Percentiles rank a stretch among this genome's conserved stretches.
Conservation (phyloP, 179 eudicot species). For the Vitellaria paradoxa region DNA sequence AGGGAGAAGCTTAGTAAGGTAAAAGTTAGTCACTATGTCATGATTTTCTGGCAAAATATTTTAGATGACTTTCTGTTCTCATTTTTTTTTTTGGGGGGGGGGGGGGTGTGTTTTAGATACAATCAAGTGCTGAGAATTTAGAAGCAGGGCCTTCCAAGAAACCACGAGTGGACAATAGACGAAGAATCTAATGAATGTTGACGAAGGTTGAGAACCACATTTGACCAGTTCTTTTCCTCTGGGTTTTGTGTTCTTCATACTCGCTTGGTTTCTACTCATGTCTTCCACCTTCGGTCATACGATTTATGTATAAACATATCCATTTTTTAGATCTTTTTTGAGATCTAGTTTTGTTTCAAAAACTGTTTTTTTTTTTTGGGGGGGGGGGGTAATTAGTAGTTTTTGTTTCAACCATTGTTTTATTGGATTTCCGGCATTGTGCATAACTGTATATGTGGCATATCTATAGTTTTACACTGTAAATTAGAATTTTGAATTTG, state of each 20-base stretch:
- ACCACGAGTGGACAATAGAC: conserved; percentile 63
- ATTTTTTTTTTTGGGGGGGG: no score
- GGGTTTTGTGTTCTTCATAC: background rate
- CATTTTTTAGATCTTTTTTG: background rate
- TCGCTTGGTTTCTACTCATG: background rate
- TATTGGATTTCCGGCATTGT: no score
- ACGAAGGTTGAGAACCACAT: background rate
- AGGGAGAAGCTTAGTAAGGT: conserved; percentile 78
- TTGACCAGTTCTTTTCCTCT: background rate
- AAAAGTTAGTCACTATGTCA: background rate
- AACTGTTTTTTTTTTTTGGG: no score
- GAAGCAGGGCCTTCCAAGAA: conserved; percentile 68
- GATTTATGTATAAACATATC: background rate
- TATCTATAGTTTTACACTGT: no score
- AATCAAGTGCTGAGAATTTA: conserved; percentile 45
- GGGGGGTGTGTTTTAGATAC: conserved; percentile 43
- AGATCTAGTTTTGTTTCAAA: no score
- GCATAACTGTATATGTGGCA: no score
- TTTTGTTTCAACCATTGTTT: no score
- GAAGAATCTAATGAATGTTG: conserved; percentile 53
- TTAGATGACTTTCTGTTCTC: background rate
- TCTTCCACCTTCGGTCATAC: background rate
- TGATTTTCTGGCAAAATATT: background rate
- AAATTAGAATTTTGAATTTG: no score
- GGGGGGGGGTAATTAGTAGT: no score